Conservation (phyloP, 2,329 filamentous ascomycete species). For the Penicillium sumatraense region DNA sequence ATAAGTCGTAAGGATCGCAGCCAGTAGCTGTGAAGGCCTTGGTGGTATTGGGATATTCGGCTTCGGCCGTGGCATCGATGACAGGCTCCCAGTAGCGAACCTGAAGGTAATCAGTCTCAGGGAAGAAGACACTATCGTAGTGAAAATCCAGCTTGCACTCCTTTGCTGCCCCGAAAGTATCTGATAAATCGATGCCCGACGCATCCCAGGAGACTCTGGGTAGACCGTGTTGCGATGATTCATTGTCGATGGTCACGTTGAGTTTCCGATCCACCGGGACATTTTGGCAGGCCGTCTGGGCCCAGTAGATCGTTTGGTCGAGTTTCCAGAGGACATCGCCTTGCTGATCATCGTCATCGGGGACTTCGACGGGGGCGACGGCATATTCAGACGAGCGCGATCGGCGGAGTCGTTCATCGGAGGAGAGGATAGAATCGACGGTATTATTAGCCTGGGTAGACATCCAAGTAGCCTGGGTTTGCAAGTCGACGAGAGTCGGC, state of each 20-base stretch:
- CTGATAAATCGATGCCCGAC: conserved; percentile 26
- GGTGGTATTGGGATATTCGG: conserved; percentile 13
- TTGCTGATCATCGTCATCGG: conserved; percentile 20
- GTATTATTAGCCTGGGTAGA: conserved; percentile 31
- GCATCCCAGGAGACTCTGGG: conserved; percentile 35
- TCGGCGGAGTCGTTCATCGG: conserved; percentile 22
- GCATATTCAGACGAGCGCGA: conserved; percentile 36
- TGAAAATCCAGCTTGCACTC: conserved; percentile 34
- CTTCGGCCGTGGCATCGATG: conserved; percentile 15
- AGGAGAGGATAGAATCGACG: conserved; percentile 26
- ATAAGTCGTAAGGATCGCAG: conserved; percentile 37
- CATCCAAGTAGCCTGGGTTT: conserved; percentile 37
- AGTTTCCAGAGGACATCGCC: conserved; percentile 36
- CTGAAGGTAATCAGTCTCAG: conserved; percentile 34
- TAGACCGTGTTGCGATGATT: conserved; percentile 14
- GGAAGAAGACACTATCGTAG: conserved; percentile 35
- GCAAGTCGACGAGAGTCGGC: conserved; percentile 32
- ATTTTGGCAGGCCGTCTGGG: conserved; percentile 29
- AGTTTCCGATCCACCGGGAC: conserved; percentile 24
- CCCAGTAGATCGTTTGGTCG: conserved; percentile 40
- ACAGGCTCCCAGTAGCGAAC: conserved; percentile 42
- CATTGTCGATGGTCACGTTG: conserved; percentile 27
- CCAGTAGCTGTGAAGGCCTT: conserved; percentile 30
- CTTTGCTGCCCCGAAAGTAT: conserved; percentile 14
- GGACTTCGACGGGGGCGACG: conserved; percentile 38